phyloP scores from a whole-genome alignment of 768 basidiomycete species.

The Epithele typhae region DNA sequence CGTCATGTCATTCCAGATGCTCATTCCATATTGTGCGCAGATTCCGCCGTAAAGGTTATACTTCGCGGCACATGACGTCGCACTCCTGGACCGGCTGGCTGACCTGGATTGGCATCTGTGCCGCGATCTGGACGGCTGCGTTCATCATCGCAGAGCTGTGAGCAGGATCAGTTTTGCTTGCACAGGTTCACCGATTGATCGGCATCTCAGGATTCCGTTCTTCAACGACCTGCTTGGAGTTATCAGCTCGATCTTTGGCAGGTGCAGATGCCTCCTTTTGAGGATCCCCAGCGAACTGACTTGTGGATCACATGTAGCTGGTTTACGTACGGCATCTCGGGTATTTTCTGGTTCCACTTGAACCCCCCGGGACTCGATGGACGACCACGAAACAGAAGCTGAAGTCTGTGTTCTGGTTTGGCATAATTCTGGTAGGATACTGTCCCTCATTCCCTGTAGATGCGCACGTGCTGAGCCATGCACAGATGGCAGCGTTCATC shows the following conservation, averaged over 20 bases:
- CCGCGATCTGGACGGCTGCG: slow-evolving; percentile 22
- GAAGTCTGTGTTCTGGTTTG: slow-evolving; percentile 22
- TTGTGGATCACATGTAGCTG: no score
- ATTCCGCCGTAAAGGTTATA: slow-evolving; percentile 23
- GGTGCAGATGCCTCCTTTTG: no score
- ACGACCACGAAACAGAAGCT: slow-evolving; percentile 17
- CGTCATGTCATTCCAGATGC: no score
- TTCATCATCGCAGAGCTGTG: slow-evolving; percentile 29
- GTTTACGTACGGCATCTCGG: slow-evolving; percentile 28
- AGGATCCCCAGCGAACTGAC: no score
- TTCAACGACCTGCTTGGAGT: slow-evolving; percentile 30
- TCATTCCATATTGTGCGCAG: slow-evolving; percentile 9
- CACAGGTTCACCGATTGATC: no score
- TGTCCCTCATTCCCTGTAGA: no score
- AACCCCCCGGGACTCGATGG: slow-evolving; percentile 23
- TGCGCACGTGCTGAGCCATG: not conserved
- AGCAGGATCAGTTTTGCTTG: slow-evolving; percentile 3
- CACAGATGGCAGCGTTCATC: slow-evolving; percentile 25
- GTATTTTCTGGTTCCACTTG: slow-evolving; percentile 19
- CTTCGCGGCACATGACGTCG: slow-evolving; percentile 25
- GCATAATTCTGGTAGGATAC: slow-evolving; percentile 18
- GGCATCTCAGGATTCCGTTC: slow-evolving; percentile 23
- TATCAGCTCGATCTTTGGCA: slow-evolving; percentile 24
- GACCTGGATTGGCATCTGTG: slow-evolving; percentile 25
- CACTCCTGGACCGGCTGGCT: slow-evolving; percentile 25